Percentiles rank a stretch among this genome's conserved stretches.
These are phyloP conservation scores for Geotrichum citri-aurantii DNA, from an alignment of 1,139 yeast genomes.

Conservation along the genomic window DNA sequence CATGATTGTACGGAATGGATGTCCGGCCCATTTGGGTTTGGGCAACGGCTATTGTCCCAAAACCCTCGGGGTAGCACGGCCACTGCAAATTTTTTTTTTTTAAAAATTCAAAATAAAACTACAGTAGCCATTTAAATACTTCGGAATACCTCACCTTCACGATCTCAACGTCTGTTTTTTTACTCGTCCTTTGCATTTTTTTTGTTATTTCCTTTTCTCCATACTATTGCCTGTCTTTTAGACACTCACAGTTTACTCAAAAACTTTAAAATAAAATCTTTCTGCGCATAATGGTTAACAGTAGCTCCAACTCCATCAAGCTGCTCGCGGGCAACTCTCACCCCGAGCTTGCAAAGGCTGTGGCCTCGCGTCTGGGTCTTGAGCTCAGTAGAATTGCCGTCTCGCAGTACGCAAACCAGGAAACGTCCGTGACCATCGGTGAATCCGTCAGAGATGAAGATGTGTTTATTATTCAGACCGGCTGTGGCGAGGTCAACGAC, in stretches of 20 bases:
- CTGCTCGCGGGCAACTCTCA: conserved; percentile 85
- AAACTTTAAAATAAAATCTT: neutral
- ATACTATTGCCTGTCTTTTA: neutral
- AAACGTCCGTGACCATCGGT: conserved; percentile 86
- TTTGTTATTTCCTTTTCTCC: neutral
- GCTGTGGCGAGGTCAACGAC: conserved; percentile 84
- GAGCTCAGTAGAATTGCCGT: conserved; percentile 40
- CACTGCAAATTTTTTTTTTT: neutral
- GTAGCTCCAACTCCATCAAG: conserved; percentile 69
- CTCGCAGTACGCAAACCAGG: conserved; percentile 53
- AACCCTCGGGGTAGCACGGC: neutral
- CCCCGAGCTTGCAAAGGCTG: conserved; percentile 80
- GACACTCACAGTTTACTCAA: neutral
- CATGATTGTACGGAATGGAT: neutral
- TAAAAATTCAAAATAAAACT: neutral
- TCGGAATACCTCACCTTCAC: neutral
- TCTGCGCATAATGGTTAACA: conserved; percentile 10
- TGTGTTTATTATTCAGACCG: conserved; percentile 79
- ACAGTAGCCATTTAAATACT: neutral
- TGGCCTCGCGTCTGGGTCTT: conserved; percentile 49
- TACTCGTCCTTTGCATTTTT: neutral
- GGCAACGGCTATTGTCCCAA: neutral
- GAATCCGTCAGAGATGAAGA: conserved; percentile 97
- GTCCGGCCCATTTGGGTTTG: neutral
- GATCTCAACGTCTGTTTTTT: neutral